phyloP scores from a whole-genome alignment of 148 eudicot genomes.

The Polygonum maritimum region DNA sequence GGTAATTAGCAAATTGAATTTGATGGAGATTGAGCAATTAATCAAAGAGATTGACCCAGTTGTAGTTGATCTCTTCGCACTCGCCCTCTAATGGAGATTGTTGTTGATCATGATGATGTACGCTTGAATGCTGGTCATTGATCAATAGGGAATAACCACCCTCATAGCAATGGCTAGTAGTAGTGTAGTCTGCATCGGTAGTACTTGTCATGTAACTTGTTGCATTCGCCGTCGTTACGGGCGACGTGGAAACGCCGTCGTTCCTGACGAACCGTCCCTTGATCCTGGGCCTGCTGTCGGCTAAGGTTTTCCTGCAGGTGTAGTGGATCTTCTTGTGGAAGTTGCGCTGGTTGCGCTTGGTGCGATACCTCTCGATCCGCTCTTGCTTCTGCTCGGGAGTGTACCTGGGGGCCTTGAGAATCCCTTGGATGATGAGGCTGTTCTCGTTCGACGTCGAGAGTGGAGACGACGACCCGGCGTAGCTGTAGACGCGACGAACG shows the following conservation, averaged over 20 bases:
- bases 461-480: conserved; percentile 33
- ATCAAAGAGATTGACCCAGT: conserved; percentile 50
- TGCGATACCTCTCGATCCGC: conserved; percentile 75
- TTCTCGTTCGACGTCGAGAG: conserved; percentile 41
- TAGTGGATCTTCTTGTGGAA: conserved; percentile 95
- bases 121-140: not conserved
- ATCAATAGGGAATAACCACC: not conserved
- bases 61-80: conserved; percentile 40
- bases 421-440: conserved; percentile 58
- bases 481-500: not conserved
- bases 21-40: conserved; percentile 5
- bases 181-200: no score
- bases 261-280: conserved; percentile 85
- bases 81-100: conserved; percentile 25
- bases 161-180: not conserved
- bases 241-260: conserved; percentile 38
- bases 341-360: conserved; percentile 77
- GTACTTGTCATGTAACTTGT: not conserved
- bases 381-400: conserved; percentile 84
- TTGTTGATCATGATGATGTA: not conserved
- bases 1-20: not conserved
- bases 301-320: conserved; percentile 87
- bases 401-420: conserved; percentile 62
- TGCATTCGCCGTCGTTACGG: not conserved
- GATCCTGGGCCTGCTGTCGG: conserved; percentile 79